Evolutionary conservation across 306 rosid genomes (phyloP).

Genomic region (Corylus avellana): DNA sequence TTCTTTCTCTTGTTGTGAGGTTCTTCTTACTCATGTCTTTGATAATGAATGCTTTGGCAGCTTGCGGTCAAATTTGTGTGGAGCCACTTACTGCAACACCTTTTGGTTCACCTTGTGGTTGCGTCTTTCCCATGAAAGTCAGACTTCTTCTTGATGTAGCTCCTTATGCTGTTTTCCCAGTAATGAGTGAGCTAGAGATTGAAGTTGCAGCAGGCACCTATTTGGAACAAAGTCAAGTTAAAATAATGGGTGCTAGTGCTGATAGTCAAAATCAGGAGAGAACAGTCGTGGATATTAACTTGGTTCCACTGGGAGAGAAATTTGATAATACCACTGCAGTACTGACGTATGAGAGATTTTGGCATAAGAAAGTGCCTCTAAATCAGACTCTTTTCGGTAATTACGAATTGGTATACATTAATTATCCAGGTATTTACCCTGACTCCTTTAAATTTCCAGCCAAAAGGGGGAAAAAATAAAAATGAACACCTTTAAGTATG

Average conservation of each 20-base stretch:
- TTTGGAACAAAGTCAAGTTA: conserved; percentile 88
- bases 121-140: conserved; percentile 92
- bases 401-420: conserved; percentile 59
- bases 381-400: conserved; percentile 70
- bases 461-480: not conserved
- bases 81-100: conserved; percentile 85
- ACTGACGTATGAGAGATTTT: conserved; percentile 64
- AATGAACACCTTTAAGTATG: not conserved
- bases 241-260: conserved; percentile 92
- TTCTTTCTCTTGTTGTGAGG: not conserved
- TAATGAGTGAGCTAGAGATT: conserved; percentile 75
- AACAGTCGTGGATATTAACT: conserved; percentile 74
- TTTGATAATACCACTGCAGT: conserved; percentile 82
- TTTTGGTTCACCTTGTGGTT: conserved; percentile 94
- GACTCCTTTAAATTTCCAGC: not conserved
- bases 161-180: conserved; percentile 70
- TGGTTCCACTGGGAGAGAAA: conserved; percentile 88
- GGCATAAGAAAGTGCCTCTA: conserved; percentile 75
- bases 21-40: conserved; percentile 28
- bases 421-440: conserved; percentile 75
- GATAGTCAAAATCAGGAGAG: conserved; percentile 74
- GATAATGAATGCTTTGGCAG: conserved; percentile 42
- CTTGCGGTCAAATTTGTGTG: conserved; percentile 74
- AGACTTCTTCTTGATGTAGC: conserved; percentile 75
- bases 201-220: conserved; percentile 88